Evolutionary conservation across 768 basidiomycete genomes (phyloP), one percentile per base, ranked within the genome.

Genomic region (Xanthoconium purpureum): DNA sequence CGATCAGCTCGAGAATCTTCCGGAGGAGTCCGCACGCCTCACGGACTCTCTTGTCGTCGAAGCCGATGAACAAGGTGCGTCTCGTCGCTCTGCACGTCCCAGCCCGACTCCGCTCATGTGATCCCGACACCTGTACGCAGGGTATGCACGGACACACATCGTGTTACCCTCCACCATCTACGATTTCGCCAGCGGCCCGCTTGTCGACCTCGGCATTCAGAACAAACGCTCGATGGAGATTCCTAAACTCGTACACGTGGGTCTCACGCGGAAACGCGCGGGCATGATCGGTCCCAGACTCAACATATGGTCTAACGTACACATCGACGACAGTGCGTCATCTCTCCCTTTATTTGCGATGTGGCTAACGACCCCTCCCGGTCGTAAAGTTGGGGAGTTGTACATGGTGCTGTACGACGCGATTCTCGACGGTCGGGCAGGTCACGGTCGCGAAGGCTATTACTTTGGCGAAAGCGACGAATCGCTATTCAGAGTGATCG

Each of bases 231-330:
- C 85, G 0, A 66, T 73, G 5, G 82, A 83, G 58, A 78, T 87
- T 33, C 85, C 85, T 11, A 15, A 14, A 1, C 63, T 84, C 9
- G 76, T 85, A 56, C 66, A 65, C 4, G 77, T 75, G 0, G 61
- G 77, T 20, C 60, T 85, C 40, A 69, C 62, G 57, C 74, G 85
- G 32, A 77, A 77, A 4, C 74, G 76, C 17, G 83, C 74, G 0
- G 84, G 82, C 15, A 73, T 83, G 66, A 73, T 86, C 15, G 84
- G 84, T 0, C 56, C 75, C 33, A 85, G 86, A 3, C 73, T 77
- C 61, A 82, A 85, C 53, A 53, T 80, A 5, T 87, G 84, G 87
- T 75, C 79, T 1, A 83, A 81, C 55, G 78, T 86, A 15, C 76
- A 84, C 28, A 28, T 44, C 4, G 13, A 39, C 38, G 38, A 39